These are phyloP conservation scores for Eucalyptus paniculata DNA, from an alignment of 345 rosid species.

Conservation along the genomic window DNA sequence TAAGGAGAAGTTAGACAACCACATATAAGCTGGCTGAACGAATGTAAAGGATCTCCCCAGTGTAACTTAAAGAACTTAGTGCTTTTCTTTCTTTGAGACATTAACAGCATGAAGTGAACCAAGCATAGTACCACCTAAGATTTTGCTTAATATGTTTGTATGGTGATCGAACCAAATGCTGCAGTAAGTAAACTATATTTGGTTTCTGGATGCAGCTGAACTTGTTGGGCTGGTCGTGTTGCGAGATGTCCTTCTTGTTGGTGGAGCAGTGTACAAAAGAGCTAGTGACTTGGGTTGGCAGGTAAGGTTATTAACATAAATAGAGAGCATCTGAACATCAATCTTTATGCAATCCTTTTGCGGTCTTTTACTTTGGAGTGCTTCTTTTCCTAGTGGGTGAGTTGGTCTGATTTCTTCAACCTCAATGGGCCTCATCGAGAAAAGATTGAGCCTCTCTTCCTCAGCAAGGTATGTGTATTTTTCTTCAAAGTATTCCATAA, in stretches of 20 bases:
- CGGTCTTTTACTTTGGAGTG: background rate
- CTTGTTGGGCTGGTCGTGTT: conserved; percentile 71
- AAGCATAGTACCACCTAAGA: background rate
- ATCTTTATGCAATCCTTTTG: background rate
- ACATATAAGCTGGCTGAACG: background rate
- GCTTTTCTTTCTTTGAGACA: background rate
- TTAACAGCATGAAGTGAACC: background rate
- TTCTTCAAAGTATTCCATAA: background rate
- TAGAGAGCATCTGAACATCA: background rate
- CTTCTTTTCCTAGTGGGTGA: conserved; percentile 41
- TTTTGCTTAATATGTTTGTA: background rate
- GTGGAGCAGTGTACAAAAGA: conserved; percentile 74
- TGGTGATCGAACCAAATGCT: background rate
- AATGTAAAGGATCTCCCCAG: background rate
- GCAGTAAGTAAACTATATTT: background rate
- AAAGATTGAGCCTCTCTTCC: conserved; percentile 82
- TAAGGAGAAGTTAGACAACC: background rate
- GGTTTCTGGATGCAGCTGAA: conserved; percentile 33
- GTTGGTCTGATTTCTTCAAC: conserved; percentile 69
- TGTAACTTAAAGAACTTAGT: background rate
- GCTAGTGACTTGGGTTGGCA: conserved; percentile 65
- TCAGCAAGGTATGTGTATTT: conserved; percentile 58
- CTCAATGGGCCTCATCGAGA: conserved; percentile 57
- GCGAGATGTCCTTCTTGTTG: conserved; percentile 66
- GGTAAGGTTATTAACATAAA: conserved; percentile 19